Evolutionary conservation across 768 basidiomycete genomes (phyloP).

Genomic region (Gymnopilus dilepis): DNA sequence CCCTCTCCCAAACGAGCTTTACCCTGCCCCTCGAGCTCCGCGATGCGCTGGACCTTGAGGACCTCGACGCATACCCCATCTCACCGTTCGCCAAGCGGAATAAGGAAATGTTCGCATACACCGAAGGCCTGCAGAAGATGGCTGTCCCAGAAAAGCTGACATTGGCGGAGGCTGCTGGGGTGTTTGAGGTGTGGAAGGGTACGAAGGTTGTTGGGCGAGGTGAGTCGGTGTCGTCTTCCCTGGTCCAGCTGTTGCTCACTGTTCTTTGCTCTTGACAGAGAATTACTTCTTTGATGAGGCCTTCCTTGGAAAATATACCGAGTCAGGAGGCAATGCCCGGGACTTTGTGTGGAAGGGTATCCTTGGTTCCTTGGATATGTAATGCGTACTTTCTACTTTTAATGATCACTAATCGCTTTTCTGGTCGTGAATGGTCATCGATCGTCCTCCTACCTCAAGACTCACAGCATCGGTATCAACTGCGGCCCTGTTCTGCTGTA

Average conservation of each 20-base stretch:
- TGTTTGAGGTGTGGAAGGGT: slow-evolving; percentile 81
- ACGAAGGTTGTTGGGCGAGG: slow-evolving; percentile 41
- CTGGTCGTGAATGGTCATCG: neutral
- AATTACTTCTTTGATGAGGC: slow-evolving; percentile 58
- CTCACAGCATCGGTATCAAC: no score
- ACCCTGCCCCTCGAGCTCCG: slow-evolving; percentile 65
- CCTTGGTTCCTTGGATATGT: slow-evolving; percentile 31
- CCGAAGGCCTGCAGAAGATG: slow-evolving; percentile 49
- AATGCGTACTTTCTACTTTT: slow-evolving; percentile 6
- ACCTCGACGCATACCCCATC: slow-evolving; percentile 31
- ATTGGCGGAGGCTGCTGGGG: slow-evolving; percentile 68
- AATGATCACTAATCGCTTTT: neutral
- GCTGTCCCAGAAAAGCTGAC: slow-evolving; percentile 61
- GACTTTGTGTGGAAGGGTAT: slow-evolving; percentile 79
- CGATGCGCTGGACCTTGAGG: slow-evolving; percentile 51
- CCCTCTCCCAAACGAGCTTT: slow-evolving; percentile 62
- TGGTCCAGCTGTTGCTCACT: neutral
- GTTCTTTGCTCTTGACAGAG: slow-evolving; percentile 26
- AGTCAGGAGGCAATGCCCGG: slow-evolving; percentile 78
- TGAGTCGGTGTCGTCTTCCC: slow-evolving; percentile 12
- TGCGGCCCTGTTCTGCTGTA: no score
- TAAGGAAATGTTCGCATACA: slow-evolving; percentile 53
- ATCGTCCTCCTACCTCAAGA: no score
- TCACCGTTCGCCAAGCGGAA: slow-evolving; percentile 65
- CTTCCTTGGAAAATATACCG: slow-evolving; percentile 80